phyloP scores from a whole-genome alignment of 1,284 basidiomycete species.

The Ustilago loliicola region DNA sequence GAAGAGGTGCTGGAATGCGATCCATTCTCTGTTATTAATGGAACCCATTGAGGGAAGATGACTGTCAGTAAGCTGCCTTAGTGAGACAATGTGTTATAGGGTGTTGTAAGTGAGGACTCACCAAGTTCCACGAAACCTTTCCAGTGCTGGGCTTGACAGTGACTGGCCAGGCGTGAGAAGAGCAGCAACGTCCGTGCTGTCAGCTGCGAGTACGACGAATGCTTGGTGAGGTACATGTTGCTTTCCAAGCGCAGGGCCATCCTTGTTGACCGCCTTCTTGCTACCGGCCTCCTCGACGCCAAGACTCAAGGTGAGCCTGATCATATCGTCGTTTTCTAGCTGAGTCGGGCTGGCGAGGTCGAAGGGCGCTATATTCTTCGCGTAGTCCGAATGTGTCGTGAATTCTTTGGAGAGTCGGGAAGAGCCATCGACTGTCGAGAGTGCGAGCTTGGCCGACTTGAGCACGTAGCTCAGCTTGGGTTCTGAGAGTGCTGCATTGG shows the following conservation, averaged over 20 bases:
- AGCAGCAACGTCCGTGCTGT: slow-evolving; percentile 3
- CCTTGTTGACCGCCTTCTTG: slow-evolving; percentile 31
- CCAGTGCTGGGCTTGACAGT: slow-evolving; percentile 53
- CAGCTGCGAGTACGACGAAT: slow-evolving; percentile 44
- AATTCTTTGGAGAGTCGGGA: slow-evolving; percentile 49
- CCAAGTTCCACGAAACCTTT: slow-evolving; percentile 55
- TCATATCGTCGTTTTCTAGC: slow-evolving; percentile 56
- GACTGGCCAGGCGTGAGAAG: slow-evolving; percentile 42
- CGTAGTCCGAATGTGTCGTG: slow-evolving; percentile 38
- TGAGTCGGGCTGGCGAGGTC: slow-evolving; percentile 31
- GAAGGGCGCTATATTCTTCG: slow-evolving; percentile 37
- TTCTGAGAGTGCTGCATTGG: slow-evolving; percentile 32
- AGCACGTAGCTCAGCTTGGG: slow-evolving; percentile 54
- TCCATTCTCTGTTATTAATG: slow-evolving; percentile 36
- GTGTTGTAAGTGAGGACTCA: slow-evolving; percentile 9
- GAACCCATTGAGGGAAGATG: background rate
- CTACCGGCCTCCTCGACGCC: slow-evolving; percentile 28
- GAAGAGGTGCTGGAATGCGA: slow-evolving; percentile 38
- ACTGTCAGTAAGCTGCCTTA: background rate
- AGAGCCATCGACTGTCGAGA: slow-evolving; percentile 51
- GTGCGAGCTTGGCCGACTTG: slow-evolving; percentile 46
- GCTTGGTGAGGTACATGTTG: slow-evolving; percentile 55
- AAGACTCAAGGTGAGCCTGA: slow-evolving; percentile 47
- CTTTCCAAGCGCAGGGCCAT: slow-evolving; percentile 33
- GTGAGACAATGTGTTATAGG: no score